phyloP scores from a whole-genome alignment of 768 basidiomycete species.

The Collybia sordida region DNA sequence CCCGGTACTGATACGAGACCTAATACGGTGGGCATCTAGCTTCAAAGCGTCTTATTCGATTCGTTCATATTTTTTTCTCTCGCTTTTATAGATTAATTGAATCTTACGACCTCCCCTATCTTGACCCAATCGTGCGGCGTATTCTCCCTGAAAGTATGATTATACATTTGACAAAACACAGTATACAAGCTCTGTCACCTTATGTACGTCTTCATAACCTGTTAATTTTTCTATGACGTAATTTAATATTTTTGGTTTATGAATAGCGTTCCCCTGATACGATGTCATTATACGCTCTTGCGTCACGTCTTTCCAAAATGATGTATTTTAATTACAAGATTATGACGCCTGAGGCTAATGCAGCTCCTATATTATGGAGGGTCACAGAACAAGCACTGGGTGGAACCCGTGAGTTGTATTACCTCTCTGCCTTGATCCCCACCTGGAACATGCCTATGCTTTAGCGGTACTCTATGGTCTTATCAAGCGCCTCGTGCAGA shows the following conservation, averaged over 20 bases:
- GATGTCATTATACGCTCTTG: conserved; percentile 53
- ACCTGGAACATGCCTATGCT: conserved; percentile 7
- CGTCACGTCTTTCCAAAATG: conserved; percentile 61
- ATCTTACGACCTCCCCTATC: conserved; percentile 73
- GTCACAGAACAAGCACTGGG: conserved; percentile 57
- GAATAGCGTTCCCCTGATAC: conserved; percentile 65
- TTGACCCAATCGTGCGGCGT: conserved; percentile 56
- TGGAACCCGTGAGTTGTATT: conserved; percentile 65
- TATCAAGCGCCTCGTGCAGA: conserved; percentile 56
- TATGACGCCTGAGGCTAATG: conserved; percentile 71
- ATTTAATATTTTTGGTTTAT: conserved; percentile 1
- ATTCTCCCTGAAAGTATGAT: conserved; percentile 62
- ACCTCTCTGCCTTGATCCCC: conserved; percentile 13
- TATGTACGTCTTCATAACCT: conserved; percentile 44
- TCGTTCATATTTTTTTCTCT: conserved; percentile 6
- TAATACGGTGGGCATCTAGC: conserved; percentile 54
- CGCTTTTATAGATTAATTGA: conserved; percentile 62
- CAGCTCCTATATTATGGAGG: conserved; percentile 77
- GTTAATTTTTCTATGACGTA: not conserved
- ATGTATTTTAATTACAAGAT: conserved; percentile 56
- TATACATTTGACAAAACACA: conserved; percentile 72
- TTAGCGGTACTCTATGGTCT: conserved; percentile 66
- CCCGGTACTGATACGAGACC: conserved; percentile 74
- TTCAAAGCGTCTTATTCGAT: not conserved
- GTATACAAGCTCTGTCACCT: conserved; percentile 65